phyloP scores from a whole-genome alignment of 2,329 filamentous ascomycete genomes.

The Juglanconis oblonga region DNA sequence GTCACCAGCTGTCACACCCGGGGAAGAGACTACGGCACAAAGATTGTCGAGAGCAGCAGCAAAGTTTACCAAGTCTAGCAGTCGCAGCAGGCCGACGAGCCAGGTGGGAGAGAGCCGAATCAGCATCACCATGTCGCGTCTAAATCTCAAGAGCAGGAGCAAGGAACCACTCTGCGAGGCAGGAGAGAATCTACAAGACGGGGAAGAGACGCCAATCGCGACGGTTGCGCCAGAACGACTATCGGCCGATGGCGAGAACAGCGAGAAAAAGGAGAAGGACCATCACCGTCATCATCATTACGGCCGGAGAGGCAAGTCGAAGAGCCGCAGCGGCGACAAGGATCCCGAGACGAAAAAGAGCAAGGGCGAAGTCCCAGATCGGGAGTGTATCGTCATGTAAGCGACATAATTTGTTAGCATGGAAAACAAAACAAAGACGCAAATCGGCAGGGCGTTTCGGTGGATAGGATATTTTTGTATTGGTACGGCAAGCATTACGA shows the following conservation, averaged over 20 bases:
- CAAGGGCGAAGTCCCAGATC: constrained; percentile 37
- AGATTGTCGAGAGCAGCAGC: constrained; percentile 57
- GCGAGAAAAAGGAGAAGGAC: constrained; percentile 22
- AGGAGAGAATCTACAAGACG: constrained; percentile 16
- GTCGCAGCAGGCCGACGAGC: constrained; percentile 54
- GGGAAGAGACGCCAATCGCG: constrained; percentile 14
- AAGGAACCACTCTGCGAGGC: constrained; percentile 43
- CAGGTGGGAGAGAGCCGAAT: constrained; percentile 58
- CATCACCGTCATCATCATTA: constrained; percentile 27
- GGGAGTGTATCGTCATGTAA: constrained; percentile 49
- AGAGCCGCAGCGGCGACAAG: constrained; percentile 22
- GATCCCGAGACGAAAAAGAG: constrained; percentile 35
- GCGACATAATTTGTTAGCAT: background rate
- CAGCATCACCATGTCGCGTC: constrained; percentile 55
- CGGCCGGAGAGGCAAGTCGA: constrained; percentile 34
- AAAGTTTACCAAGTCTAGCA: constrained; percentile 45
- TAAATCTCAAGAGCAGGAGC: constrained; percentile 51
- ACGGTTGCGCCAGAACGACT: constrained; percentile 9
- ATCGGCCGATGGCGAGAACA: constrained; percentile 20
- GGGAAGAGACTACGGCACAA: constrained; percentile 52
- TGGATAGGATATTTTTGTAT: constrained; percentile 3
- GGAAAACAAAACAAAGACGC: background rate
- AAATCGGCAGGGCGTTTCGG: constrained; percentile 10
- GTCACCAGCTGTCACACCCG: constrained; percentile 42
- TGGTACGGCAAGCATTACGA: background rate